Percentiles rank a stretch among this genome's conserved stretches.
Evolutionary conservation across 805 yeast species (phyloP).

Genomic region (Vanderwaltozyma polyspora): DNA sequence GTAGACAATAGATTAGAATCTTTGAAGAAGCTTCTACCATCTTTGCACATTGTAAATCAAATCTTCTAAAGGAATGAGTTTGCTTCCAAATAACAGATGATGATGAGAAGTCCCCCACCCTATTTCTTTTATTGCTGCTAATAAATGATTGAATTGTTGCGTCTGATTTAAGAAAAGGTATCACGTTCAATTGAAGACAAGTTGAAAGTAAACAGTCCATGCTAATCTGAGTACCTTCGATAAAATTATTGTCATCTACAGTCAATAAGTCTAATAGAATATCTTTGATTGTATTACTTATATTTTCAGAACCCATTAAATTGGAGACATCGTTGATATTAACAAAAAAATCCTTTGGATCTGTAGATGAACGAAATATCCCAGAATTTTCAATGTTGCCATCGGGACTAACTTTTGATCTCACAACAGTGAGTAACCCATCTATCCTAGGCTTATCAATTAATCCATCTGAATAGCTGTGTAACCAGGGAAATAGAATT

Average conservation of each 20-base stretch:
- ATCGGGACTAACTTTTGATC: conserved; percentile 1
- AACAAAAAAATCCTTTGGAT: conserved; percentile 42
- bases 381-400: conserved; percentile 26
- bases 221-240: conserved; percentile 2
- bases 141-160: too few species aligned
- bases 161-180: conserved; percentile 34
- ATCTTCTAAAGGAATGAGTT: conserved; percentile 72
- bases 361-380: conserved; percentile 43
- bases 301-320: not conserved
- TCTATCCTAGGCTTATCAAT: not conserved
- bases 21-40: conserved; percentile 57
- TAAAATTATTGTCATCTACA: not conserved
- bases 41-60: conserved; percentile 78
- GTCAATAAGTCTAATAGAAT: too few species aligned
- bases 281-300: too few species aligned
- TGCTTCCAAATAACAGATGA: conserved; percentile 24
- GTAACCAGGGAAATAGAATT: conserved; percentile 81
- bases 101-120: not conserved
- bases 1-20: conserved; percentile 62
- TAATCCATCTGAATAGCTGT: conserved; percentile 46
- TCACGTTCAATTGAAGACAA: conserved; percentile 21
- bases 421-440: too few species aligned
- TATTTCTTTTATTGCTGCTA: conserved; percentile 1
- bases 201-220: conserved; percentile 13
- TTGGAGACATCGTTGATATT: conserved; percentile 13